Conservation (phyloP, 345 rosid species). For the Euphorbia pulcherrima region DNA sequence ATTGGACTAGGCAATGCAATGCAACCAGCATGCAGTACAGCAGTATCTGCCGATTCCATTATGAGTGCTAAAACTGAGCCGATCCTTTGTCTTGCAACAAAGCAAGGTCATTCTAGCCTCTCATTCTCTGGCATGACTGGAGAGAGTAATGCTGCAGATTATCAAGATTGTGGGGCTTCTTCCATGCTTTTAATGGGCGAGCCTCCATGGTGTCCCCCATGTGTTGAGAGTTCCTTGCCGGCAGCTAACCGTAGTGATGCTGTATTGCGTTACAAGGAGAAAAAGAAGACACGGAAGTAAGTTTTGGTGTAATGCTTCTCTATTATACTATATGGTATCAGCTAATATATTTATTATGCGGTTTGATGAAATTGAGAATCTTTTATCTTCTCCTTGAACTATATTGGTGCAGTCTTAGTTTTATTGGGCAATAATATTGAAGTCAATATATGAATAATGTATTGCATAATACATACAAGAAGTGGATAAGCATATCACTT, state of each 20-base stretch:
- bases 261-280: conserved; percentile 91
- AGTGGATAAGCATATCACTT: too few species aligned
- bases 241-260: conserved; percentile 68
- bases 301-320: conserved; percentile 25
- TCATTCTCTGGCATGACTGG: conserved; percentile 90
- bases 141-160: conserved; percentile 71
- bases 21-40: conserved; percentile 71
- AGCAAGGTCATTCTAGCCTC: conserved; percentile 60
- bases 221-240: conserved; percentile 53
- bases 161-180: conserved; percentile 91
- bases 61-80: conserved; percentile 93
- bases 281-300: conserved; percentile 93
- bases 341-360: background rate
- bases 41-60: conserved; percentile 76
- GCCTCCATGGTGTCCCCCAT: conserved; percentile 79
- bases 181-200: conserved; percentile 74
- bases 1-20: conserved; percentile 42
- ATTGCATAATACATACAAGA: too few species aligned
- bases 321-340: background rate
- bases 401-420: too few species aligned
- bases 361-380: background rate
- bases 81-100: conserved; percentile 47
- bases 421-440: background rate
- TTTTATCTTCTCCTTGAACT: too few species aligned
- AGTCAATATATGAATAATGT: too few species aligned